Conservation (phyloP, 352 stramenopile genomes). For the Elongisporangium senticosum region DNA sequence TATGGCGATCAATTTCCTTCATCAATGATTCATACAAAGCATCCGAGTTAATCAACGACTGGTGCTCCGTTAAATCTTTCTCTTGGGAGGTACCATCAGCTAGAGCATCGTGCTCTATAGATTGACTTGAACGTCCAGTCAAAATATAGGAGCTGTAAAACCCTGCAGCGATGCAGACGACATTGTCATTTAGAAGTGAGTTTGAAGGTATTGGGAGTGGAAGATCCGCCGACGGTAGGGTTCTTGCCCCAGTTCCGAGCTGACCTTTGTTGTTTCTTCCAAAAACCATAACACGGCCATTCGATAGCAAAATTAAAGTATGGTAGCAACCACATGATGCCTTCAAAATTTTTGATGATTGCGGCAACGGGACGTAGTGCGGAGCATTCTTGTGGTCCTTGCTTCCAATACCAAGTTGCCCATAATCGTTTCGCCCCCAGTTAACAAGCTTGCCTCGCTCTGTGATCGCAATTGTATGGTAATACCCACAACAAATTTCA, state of each 20-base stretch:
- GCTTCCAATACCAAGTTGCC: slow-evolving; percentile 80
- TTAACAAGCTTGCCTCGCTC: slow-evolving; percentile 83
- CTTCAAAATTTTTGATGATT: slow-evolving; percentile 71
- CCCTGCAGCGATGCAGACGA: slow-evolving; percentile 69
- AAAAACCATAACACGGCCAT: slow-evolving; percentile 83
- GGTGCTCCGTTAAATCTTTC: slow-evolving; percentile 63
- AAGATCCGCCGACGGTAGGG: slow-evolving; percentile 73
- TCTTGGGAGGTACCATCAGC: slow-evolving; percentile 34
- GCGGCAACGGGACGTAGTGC: slow-evolving; percentile 71
- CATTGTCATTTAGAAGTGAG: slow-evolving; percentile 74
- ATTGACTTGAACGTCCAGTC: slow-evolving; percentile 56
- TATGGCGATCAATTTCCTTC: slow-evolving; percentile 78
- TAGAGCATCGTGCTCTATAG: slow-evolving; percentile 17
- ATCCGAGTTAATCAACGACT: slow-evolving; percentile 50
- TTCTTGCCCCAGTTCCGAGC: slow-evolving; percentile 66
- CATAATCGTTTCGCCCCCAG: slow-evolving; percentile 85
- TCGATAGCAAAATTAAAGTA: slow-evolving; percentile 68
- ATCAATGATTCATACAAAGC: slow-evolving; percentile 81
- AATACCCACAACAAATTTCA: slow-evolving; percentile 77
- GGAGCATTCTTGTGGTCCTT: slow-evolving; percentile 85
- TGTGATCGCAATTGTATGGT: slow-evolving; percentile 74
- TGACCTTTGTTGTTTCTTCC: slow-evolving; percentile 87
- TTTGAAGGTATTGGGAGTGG: slow-evolving; percentile 73
- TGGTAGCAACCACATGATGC: slow-evolving; percentile 85
- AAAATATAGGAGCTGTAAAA: slow-evolving; percentile 90